These are phyloP conservation scores for Paramyrothecium roridum DNA, from an alignment of 2,329 filamentous ascomycete genomes.

Conservation along the genomic window DNA sequence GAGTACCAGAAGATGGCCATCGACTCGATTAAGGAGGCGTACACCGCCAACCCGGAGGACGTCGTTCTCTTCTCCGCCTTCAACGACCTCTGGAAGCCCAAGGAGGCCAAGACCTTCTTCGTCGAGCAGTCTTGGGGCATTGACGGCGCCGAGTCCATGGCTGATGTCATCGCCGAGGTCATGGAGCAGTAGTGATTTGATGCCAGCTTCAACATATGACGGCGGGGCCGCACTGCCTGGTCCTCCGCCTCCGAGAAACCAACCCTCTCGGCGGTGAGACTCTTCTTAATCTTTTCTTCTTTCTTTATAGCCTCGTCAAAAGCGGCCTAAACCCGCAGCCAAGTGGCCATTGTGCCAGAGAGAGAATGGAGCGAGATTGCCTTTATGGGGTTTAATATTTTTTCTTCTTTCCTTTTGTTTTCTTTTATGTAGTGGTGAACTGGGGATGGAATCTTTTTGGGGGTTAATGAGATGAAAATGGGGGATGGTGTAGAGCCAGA, in stretches of 20 bases:
- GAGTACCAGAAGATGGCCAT: slow-evolving; percentile 66
- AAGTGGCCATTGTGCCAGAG: no score
- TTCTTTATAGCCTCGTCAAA: no score
- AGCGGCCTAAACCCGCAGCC: no score
- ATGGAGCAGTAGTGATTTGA: not conserved
- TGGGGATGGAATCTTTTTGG: no score
- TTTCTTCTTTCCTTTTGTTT: no score
- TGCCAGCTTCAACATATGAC: not conserved
- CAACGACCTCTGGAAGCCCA: slow-evolving; percentile 76
- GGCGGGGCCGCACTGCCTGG: no score
- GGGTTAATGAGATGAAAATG: not conserved
- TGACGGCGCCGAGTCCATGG: slow-evolving; percentile 16
- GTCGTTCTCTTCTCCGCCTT: slow-evolving; percentile 76
- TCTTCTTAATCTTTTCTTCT: no score
- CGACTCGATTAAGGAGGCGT: slow-evolving; percentile 58
- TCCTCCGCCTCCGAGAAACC: no score
- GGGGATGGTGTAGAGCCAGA: not conserved
- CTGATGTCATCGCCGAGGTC: not conserved
- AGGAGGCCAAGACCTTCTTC: slow-evolving; percentile 58
- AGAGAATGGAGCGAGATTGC: no score
- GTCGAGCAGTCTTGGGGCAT: slow-evolving; percentile 80
- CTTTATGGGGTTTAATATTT: no score
- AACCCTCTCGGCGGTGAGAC: no score
- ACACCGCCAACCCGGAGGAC: slow-evolving; percentile 44
- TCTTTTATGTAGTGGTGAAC: no score